Evolutionary conservation across 106 monocot species (phyloP).

Genomic region (Agapanthus africanus): DNA sequence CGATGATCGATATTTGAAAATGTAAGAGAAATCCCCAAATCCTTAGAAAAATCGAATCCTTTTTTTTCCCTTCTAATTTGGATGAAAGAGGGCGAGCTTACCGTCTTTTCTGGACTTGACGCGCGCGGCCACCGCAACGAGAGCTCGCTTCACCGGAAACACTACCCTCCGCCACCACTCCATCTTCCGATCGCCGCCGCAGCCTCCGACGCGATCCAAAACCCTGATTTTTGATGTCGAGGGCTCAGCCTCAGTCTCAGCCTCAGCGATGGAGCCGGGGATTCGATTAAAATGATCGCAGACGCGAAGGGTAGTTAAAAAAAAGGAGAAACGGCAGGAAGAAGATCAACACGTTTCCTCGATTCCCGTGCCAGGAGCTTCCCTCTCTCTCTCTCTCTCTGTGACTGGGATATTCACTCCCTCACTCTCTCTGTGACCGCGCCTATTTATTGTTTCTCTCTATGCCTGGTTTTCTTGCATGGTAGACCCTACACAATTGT

Average conservation of each 20-base stretch:
- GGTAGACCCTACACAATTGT: too few relatives aligned
- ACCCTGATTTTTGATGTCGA: neutral
- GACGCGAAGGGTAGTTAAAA: too few relatives aligned
- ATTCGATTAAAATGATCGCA: neutral
- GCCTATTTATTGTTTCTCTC: too few relatives aligned
- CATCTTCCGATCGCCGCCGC: neutral
- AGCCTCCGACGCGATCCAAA: neutral
- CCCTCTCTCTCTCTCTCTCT: too few relatives aligned
- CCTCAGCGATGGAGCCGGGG: neutral
- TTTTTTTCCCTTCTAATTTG: neutral
- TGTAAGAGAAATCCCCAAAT: neutral
- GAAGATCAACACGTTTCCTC: too few relatives aligned
- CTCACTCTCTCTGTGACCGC: neutral
- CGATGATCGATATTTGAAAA: neutral
- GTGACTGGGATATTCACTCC: too few relatives aligned
- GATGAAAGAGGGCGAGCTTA: neutral
- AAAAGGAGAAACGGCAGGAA: too few relatives aligned
- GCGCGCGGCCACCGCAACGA: neutral
- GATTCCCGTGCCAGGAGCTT: neutral
- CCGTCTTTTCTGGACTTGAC: conserved; percentile 3
- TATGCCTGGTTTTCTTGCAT: too few relatives aligned
- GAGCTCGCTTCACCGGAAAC: conserved; percentile 1
- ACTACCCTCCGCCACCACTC: conserved; percentile 7
- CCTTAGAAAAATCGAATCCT: neutral
- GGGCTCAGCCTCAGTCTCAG: too few relatives aligned